Conservation (phyloP, 352 stramenopile genomes). For the Pythium rhizo-oryzae region DNA sequence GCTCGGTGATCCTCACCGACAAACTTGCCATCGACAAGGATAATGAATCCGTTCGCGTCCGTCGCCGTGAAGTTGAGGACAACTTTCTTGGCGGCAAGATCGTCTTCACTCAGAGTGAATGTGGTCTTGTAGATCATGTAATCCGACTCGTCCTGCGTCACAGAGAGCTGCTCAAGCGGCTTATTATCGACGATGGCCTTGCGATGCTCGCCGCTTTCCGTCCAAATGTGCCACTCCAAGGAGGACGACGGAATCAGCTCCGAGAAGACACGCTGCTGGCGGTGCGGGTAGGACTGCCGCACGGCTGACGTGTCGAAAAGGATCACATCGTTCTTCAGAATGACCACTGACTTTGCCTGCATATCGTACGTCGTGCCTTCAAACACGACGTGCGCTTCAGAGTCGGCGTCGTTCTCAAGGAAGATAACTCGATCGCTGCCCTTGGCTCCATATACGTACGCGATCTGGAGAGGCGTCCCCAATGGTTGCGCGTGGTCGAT, state of each 20-base stretch:
- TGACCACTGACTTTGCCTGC: constrained; percentile 44
- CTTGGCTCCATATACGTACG: constrained; percentile 47
- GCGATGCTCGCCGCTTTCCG: constrained; percentile 41
- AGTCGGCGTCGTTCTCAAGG: constrained; percentile 52
- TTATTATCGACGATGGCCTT: constrained; percentile 40
- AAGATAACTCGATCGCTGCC: constrained; percentile 42
- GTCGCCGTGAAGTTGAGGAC: constrained; percentile 54
- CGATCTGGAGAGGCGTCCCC: constrained; percentile 33
- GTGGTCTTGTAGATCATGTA: constrained; percentile 69
- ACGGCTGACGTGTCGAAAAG: constrained; percentile 67
- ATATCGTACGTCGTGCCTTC: constrained; percentile 41
- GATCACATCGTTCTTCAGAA: constrained; percentile 42
- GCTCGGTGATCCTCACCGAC: constrained; percentile 46
- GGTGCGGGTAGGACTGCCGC: constrained; percentile 43
- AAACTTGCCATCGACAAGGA: constrained; percentile 50
- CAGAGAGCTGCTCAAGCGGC: constrained; percentile 54
- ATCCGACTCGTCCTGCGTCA: constrained; percentile 61
- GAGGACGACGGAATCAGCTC: constrained; percentile 35
- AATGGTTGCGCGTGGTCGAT: constrained; percentile 41
- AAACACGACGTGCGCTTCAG: constrained; percentile 39
- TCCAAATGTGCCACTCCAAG: constrained; percentile 59
- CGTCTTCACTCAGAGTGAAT: constrained; percentile 27
- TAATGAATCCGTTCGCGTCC: constrained; percentile 56
- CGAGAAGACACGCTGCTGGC: constrained; percentile 43
- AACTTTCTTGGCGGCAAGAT: background rate